Percentiles rank a stretch among this genome's conserved stretches.
These are phyloP conservation scores for Beauveria brongniartii DNA, from an alignment of 2,329 filamentous ascomycete species.

Conservation along the genomic window DNA sequence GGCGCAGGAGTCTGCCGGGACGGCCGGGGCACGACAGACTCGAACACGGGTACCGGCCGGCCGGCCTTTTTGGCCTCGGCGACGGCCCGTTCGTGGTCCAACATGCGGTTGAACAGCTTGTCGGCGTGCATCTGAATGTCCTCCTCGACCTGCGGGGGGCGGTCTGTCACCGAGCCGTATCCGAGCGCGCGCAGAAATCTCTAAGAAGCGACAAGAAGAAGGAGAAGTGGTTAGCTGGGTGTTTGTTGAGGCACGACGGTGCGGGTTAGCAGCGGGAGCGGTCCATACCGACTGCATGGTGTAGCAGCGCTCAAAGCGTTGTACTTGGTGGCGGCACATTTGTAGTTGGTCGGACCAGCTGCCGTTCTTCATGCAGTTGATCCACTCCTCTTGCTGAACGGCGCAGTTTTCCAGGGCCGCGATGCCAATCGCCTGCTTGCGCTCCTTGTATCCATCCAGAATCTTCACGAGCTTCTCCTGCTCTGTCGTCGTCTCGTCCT, in stretches of 20 bases:
- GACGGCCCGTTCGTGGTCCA: slow-evolving; percentile 70
- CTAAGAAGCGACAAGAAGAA: slow-evolving; percentile 27
- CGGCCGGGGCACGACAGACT: slow-evolving; percentile 41
- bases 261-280: background rate
- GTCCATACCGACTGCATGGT: slow-evolving; percentile 67
- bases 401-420: slow-evolving; percentile 92
- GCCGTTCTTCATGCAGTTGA: slow-evolving; percentile 72
- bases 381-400: slow-evolving; percentile 74
- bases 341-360: slow-evolving; percentile 60
- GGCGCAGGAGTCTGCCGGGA: slow-evolving; percentile 19
- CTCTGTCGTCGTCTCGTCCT: slow-evolving; percentile 61
- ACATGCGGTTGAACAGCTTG: slow-evolving; percentile 77
- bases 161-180: slow-evolving; percentile 64
- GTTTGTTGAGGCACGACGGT: background rate
- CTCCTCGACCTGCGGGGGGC: slow-evolving; percentile 64
- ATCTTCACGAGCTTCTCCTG: slow-evolving; percentile 75
- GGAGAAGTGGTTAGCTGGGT: background rate
- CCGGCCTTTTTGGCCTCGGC: slow-evolving; percentile 59
- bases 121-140: slow-evolving; percentile 95
- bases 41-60: slow-evolving; percentile 49
- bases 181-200: slow-evolving; percentile 87
- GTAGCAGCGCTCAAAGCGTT: slow-evolving; percentile 77
- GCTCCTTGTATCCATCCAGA: slow-evolving; percentile 75
- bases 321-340: slow-evolving; percentile 73
- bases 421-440: slow-evolving; percentile 66